These are phyloP conservation scores for Tricholoma sp. DNA, from an alignment of 768 basidiomycete species.

Conservation along the genomic window DNA sequence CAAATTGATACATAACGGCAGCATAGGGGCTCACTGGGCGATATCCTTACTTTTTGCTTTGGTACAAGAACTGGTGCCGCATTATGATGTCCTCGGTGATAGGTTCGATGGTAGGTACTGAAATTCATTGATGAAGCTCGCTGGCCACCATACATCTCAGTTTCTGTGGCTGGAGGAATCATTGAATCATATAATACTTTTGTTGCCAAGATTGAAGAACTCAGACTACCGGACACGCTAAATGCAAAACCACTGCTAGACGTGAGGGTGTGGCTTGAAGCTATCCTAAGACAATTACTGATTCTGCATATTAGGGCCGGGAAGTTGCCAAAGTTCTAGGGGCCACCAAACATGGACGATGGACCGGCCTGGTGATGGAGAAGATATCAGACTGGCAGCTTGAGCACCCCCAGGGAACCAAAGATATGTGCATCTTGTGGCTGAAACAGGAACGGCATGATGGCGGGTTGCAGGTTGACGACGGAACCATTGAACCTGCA, in stretches of 20 bases:
- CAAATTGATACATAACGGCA: slow-evolving; percentile 56
- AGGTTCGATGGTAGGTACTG: slow-evolving; percentile 39
- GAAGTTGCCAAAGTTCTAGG: slow-evolving; percentile 53
- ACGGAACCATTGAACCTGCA: slow-evolving; percentile 24
- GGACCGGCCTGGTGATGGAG: slow-evolving; percentile 61
- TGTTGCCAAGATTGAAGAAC: slow-evolving; percentile 49
- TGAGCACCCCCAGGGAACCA: slow-evolving; percentile 59
- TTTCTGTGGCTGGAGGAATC: slow-evolving; percentile 37
- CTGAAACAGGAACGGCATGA: slow-evolving; percentile 47
- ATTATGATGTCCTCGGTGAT: slow-evolving; percentile 40
- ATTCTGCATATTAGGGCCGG: slow-evolving; percentile 51
- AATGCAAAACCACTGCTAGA: slow-evolving; percentile 74
- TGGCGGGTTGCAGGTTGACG: slow-evolving; percentile 35
- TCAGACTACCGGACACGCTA: slow-evolving; percentile 53
- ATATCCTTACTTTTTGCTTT: slow-evolving; percentile 71
- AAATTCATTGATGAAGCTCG: neutral
- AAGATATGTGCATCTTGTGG: slow-evolving; percentile 69
- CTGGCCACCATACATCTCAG: slow-evolving; percentile 24
- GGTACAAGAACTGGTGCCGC: slow-evolving; percentile 59
- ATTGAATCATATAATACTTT: slow-evolving; percentile 66
- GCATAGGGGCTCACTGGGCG: slow-evolving; percentile 63
- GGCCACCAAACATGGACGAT: slow-evolving; percentile 56
- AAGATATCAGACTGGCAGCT: slow-evolving; percentile 84
- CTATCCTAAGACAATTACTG: neutral
- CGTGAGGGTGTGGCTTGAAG: slow-evolving; percentile 39